These are phyloP conservation scores for Mrakia frigida DNA, from an alignment of 768 basidiomycete genomes.

Conservation along the genomic window DNA sequence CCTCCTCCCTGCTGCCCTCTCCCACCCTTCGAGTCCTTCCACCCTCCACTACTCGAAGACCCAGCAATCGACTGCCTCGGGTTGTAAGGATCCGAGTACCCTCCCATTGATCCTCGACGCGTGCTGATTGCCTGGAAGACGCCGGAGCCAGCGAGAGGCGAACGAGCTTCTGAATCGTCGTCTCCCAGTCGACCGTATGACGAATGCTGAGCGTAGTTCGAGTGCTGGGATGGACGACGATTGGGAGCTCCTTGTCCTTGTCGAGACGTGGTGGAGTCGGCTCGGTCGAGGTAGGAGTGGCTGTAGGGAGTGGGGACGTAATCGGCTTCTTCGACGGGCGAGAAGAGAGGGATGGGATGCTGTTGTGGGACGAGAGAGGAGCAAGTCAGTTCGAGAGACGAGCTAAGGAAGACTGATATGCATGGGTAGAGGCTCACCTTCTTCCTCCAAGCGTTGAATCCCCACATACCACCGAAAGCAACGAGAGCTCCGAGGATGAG, in stretches of 20 bases:
- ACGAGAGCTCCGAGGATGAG: neutral
- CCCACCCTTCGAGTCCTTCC: neutral
- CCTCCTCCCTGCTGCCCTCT: neutral
- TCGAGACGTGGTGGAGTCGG: neutral
- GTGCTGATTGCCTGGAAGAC: neutral
- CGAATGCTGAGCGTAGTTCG: neutral
- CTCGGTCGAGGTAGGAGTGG: neutral
- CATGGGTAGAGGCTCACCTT: neutral
- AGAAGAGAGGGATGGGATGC: constrained; percentile 8
- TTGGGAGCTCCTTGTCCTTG: neutral
- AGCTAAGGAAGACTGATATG: neutral
- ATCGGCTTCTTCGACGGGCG: neutral
- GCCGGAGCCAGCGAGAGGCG: neutral
- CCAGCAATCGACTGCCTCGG: neutral
- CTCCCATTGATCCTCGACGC: neutral
- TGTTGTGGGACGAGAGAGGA: neutral
- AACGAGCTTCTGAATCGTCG: neutral
- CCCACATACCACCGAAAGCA: neutral
- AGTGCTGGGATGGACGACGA: neutral
- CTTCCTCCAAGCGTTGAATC: neutral
- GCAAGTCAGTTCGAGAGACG: neutral
- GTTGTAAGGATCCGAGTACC: constrained; percentile 6
- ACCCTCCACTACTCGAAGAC: neutral
- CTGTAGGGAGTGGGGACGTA: neutral
- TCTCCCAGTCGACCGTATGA: neutral